These are phyloP conservation scores for Lolium perenne DNA, from an alignment of 176 grass and related monocot genomes.

Conservation along the genomic window DNA sequence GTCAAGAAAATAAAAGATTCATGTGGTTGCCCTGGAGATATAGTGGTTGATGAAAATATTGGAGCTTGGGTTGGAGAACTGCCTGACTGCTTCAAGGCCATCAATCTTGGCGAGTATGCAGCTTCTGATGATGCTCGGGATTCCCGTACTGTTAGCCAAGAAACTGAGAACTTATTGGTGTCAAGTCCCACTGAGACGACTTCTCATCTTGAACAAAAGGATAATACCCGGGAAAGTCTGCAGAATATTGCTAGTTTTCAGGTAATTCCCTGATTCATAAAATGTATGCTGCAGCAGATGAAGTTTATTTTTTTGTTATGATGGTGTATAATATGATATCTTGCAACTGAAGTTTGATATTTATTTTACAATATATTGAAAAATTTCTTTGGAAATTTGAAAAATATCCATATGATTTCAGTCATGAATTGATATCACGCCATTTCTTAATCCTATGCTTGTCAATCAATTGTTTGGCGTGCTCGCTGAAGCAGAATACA, in stretches of 20 bases:
- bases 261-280: slow-evolving; percentile 50
- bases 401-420: neutral
- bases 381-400: neutral
- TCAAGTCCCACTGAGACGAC: slow-evolving; percentile 34
- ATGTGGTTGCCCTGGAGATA: slow-evolving; percentile 59
- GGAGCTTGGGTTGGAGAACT: slow-evolving; percentile 76
- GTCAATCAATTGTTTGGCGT: neutral
- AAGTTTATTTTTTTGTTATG: neutral
- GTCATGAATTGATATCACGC: neutral
- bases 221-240: slow-evolving; percentile 29
- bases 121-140: slow-evolving; percentile 17
- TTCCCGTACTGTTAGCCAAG: neutral
- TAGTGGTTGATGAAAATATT: slow-evolving; percentile 61
- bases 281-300: neutral
- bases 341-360: slow-evolving; percentile 10
- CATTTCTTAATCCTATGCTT: neutral
- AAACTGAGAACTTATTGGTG: slow-evolving; percentile 21
- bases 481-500: neutral
- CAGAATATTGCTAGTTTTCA: slow-evolving; percentile 91
- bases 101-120: neutral
- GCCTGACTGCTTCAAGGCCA: slow-evolving; percentile 66
- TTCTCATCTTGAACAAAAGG: slow-evolving; percentile 48
- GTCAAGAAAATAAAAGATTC: slow-evolving; percentile 81
- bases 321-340: slow-evolving; percentile 13
- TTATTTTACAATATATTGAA: neutral